Base-by-base conservation (phyloP, 768 basidiomycete species). In the Pleurotus platypus region DNA sequence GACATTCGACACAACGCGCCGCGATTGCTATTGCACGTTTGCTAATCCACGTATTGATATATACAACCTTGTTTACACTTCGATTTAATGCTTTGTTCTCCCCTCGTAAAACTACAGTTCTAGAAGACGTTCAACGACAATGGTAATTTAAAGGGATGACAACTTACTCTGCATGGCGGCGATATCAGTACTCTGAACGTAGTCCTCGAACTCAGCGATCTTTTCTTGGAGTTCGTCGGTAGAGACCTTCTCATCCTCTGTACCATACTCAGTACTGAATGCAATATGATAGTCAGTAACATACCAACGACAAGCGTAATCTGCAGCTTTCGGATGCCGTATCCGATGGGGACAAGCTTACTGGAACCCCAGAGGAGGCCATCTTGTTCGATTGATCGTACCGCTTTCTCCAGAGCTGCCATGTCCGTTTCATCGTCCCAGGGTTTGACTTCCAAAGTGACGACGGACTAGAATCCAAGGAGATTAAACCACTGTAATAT, bases 361-460 rank as follows among this genome's bases (percentile, higher is more conserved):
- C 89, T 91, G 42, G 84, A 82, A 72, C 97, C 96, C 97, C 97
- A 99, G 49, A 98, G 82, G 57, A 99, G 89, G 68, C 97, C 97
- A 40, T 90, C 87, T 77, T 84, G 76, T 72, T 91, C 83, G 65
- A 98, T 86, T 18, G 92, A 86, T 59, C 97, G 86, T 55, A 98
- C 96, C 42, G 81, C 67, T 13, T 78, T 72, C 74, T 98, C 96
- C 64, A 98, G 79, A 50, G 78, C 90, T 45, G 68, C 81, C 95
- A 99, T 95, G 74, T 98, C 93, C 50, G 97, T 99, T 78, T 97
- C 94, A 69, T 98, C 96, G 71, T 98, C 96, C 96, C 94, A 97
- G 40, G 96, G 95, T 77, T 99, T 99, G 61, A 99, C 94, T 64
- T 98, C 96, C 64, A 98, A 77, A 47, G 96, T 99, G 50, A 99